Conservation (phyloP, 768 basidiomycete genomes). For the Guyanaporus albipodus region DNA sequence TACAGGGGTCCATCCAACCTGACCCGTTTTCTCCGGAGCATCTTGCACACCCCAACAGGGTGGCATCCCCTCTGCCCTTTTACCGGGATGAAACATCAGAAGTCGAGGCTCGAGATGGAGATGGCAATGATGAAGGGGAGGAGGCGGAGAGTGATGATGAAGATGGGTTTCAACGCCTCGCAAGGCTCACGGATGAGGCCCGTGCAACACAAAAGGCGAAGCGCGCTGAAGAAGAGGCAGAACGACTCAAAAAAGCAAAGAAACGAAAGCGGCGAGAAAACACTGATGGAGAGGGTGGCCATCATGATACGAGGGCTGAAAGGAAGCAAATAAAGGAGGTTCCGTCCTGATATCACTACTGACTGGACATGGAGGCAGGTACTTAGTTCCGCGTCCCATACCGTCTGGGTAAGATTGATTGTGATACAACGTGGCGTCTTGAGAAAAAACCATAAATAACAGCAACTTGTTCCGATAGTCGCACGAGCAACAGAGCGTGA, state of each 20-base stretch:
- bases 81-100: slow-evolving; percentile 15
- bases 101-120: slow-evolving; percentile 11
- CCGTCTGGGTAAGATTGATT: background rate
- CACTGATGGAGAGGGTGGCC: slow-evolving; percentile 3
- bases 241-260: slow-evolving; percentile 29
- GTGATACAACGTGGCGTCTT: too few relatives aligned
- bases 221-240: slow-evolving; percentile 25
- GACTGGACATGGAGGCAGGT: too few relatives aligned
- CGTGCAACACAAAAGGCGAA: slow-evolving; percentile 22
- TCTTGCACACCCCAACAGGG: slow-evolving; percentile 30
- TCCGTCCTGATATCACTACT: slow-evolving; percentile 4
- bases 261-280: slow-evolving; percentile 29
- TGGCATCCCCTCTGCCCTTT: background rate
- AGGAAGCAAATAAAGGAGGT: slow-evolving; percentile 15
- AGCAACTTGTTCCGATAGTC: slow-evolving; percentile 3
- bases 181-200: slow-evolving; percentile 29
- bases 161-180: slow-evolving; percentile 32
- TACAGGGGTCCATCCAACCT: slow-evolving; percentile 76
- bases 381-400: too few relatives aligned
- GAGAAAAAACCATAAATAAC: too few relatives aligned
- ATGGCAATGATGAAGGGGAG: background rate
- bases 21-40: slow-evolving; percentile 72
- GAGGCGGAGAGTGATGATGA: slow-evolving; percentile 27
- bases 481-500: background rate
- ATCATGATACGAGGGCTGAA: slow-evolving; percentile 6